Evolutionary conservation across 2,329 filamentous ascomycete genomes (phyloP).

Genomic region (Pseudocercospora musae): DNA sequence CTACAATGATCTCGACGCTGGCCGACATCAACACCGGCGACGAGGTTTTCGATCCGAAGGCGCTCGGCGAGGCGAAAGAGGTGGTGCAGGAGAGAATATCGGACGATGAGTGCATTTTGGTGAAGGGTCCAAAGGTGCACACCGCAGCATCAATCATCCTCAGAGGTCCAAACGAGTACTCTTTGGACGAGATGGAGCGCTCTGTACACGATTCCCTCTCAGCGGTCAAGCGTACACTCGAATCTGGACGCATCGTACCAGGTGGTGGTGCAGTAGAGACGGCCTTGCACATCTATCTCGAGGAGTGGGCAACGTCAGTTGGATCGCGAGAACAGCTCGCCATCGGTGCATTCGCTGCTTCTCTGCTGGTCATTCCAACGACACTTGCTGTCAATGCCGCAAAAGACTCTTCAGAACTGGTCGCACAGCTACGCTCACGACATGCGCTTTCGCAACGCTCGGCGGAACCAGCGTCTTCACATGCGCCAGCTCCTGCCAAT

Average conservation of each 20-base stretch:
- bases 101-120: slow-evolving; percentile 94
- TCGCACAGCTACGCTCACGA: slow-evolving; percentile 88
- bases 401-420: slow-evolving; percentile 91
- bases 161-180: slow-evolving; percentile 91
- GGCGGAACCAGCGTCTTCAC: slow-evolving; percentile 65
- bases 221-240: slow-evolving; percentile 93
- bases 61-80: slow-evolving; percentile 88
- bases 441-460: slow-evolving; percentile 93
- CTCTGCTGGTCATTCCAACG: slow-evolving; percentile 91
- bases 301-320: slow-evolving; percentile 97
- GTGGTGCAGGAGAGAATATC: slow-evolving; percentile 98
- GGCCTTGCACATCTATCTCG: slow-evolving; percentile 97
- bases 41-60: slow-evolving; percentile 89
- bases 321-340: slow-evolving; percentile 94
- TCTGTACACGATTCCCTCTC: slow-evolving; percentile 96
- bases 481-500: slow-evolving; percentile 21
- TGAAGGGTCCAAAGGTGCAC: slow-evolving; percentile 93
- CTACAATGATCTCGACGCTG: slow-evolving; percentile 85
- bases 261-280: slow-evolving; percentile 97
- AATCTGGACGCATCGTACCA: slow-evolving; percentile 94
- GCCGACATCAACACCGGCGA: slow-evolving; percentile 91
- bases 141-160: slow-evolving; percentile 95
- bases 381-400: slow-evolving; percentile 95
- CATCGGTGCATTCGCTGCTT: slow-evolving; percentile 94
- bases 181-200: slow-evolving; percentile 98